A percentile compares a stretch with the other conserved stretches of the same genome.
phyloP scores from a whole-genome alignment of 441 rosid species.

The Adansonia madagascariensis region DNA sequence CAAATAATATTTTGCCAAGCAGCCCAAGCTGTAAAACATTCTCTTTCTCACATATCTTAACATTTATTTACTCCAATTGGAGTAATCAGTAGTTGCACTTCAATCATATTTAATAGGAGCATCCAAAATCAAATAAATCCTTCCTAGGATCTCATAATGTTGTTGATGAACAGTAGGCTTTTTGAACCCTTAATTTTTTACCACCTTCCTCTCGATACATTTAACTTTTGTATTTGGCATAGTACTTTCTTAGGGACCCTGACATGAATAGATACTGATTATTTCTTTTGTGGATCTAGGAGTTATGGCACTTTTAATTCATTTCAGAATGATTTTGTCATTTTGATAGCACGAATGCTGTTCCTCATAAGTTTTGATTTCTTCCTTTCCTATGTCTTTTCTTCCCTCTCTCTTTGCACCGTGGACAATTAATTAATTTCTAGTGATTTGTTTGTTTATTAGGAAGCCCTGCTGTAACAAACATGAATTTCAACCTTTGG shows the following conservation, averaged over 20 bases:
- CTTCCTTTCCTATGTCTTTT: not conserved
- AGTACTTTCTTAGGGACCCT: not conserved
- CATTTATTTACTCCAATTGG: not conserved
- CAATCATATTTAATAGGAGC: not conserved
- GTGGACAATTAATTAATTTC: not conserved
- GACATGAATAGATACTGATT: not conserved
- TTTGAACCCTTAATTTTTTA: not conserved
- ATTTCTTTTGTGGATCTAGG: not conserved
- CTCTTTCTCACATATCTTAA: not conserved
- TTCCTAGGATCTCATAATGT: not conserved
- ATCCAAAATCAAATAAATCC: not conserved
- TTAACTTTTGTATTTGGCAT: not conserved
- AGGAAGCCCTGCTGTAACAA: not conserved
- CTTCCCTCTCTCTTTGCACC: not conserved
- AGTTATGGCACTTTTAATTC: slow-evolving; percentile 1
- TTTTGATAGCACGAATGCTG: not conserved
- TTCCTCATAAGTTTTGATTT: not conserved
- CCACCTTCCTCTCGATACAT: not conserved
- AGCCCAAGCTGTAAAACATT: not conserved
- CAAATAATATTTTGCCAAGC: not conserved
- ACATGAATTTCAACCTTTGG: not conserved
- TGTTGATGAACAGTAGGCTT: not conserved
- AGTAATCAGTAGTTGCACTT: not conserved
- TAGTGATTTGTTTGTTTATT: not conserved
- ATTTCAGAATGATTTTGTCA: slow-evolving; percentile 3